Base-by-base conservation (phyloP, 169 alveolate species). In the Hepatocystis sp. region DNA sequence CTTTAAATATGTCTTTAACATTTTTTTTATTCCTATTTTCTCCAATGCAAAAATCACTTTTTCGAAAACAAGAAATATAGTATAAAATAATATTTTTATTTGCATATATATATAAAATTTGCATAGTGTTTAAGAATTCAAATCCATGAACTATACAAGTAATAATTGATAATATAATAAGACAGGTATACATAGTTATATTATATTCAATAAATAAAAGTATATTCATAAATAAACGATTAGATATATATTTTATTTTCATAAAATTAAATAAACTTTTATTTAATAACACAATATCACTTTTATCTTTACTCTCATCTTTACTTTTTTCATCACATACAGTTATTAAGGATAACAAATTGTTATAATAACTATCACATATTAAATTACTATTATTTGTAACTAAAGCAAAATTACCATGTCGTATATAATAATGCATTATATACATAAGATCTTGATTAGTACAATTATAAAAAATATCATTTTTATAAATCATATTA, bases 31-130 rank as follows among this genome's bases (percentile, higher is more conserved):
- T 1, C 0, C 23, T 25, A n/a, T 53, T 53, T 44, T 34, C 36
- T 2, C 51, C 88, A 15, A 52, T 39, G 27, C 88, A 17, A 44
- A 44, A 44, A 25, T 17, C 8, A 76, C 78, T 52, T 27, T 76
- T 76, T 15, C 88, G 15, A 76, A 44, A 76, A 32, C 88, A 76
- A 17, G 88, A 76, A 15, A 76, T 36, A 63, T 76, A 76, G 25
- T 76, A 76, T 8, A 76, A 76, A 21, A 76, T 44, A 0, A 76
- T 51, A 13, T 76, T 76, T 36, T 76, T 76, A 5, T 58, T 63
- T 56, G 46, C 13, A 76, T 56, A 76, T 42, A 76, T 58, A 32
- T 76, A 76, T 25, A 76, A 30, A 30, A 76, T 76, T 36, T 76
- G 88, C 13, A 58, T 49, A 5, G 66, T 58, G 23, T 42, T 76